Percentiles rank a stretch among this genome's conserved stretches.
Evolutionary conservation across 78 protist genomes (phyloP).

Genomic region (Monosiga brevicollis): DNA sequence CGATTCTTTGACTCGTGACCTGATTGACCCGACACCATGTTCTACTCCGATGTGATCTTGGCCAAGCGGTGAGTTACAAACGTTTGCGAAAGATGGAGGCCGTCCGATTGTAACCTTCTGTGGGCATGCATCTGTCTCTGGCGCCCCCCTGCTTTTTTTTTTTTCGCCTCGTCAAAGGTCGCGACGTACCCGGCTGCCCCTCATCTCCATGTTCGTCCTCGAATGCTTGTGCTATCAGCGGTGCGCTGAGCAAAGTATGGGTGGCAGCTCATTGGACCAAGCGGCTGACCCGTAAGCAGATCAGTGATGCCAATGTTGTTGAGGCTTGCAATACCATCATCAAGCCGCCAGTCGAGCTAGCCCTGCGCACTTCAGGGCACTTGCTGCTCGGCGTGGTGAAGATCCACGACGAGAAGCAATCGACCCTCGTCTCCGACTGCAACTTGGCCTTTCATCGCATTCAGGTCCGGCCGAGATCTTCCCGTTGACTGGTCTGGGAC

Average conservation of each 20-base stretch:
- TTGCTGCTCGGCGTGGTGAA: conserved; percentile 75
- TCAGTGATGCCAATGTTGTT: conserved; percentile 53
- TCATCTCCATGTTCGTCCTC: conserved; percentile 59
- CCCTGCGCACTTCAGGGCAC: conserved; percentile 81
- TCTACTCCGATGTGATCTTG: too few species aligned
- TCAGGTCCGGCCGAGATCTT: neutral
- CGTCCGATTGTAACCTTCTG: too few species aligned
- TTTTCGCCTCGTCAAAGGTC: too few species aligned
- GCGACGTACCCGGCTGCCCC: too few species aligned
- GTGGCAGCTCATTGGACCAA: conserved; percentile 78
- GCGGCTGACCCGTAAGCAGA: conserved; percentile 48
- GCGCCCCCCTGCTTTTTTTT: too few species aligned
- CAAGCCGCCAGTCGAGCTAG: conserved; percentile 55
- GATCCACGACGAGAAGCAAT: conserved; percentile 57
- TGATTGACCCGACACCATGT: too few species aligned
- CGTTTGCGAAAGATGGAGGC: too few species aligned
- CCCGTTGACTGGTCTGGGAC: too few species aligned
- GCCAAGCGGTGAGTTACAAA: too few species aligned
- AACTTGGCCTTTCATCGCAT: neutral
- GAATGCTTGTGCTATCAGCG: conserved; percentile 56
- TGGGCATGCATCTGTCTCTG: too few species aligned
- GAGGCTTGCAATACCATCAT: conserved; percentile 59
- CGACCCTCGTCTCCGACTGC: conserved; percentile 43
- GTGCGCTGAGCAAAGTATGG: conserved; percentile 70
- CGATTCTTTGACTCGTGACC: too few species aligned